These are phyloP conservation scores for Chlamydomonas asymmetrica DNA, from an alignment of 139 green algal genomes.

Conservation along the genomic window DNA sequence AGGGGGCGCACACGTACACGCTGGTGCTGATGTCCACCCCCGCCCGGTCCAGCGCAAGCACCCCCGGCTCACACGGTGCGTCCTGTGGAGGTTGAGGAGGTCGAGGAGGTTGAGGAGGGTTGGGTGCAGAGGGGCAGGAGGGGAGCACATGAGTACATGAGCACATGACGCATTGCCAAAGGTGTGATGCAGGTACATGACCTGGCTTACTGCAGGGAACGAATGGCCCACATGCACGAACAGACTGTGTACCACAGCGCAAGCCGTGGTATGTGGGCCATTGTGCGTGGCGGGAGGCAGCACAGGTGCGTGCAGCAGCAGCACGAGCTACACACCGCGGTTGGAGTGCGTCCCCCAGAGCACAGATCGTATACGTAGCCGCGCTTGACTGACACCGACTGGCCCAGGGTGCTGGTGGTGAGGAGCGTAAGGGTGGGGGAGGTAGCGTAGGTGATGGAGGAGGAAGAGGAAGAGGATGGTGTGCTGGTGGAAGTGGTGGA, in stretches of 20 bases:
- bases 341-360: too few species aligned
- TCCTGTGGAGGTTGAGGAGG: too few species aligned
- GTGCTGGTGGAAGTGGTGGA: not conserved
- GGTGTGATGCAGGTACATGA: too few species aligned
- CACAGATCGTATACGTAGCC: too few species aligned
- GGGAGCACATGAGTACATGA: too few species aligned
- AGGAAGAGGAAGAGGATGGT: not conserved
- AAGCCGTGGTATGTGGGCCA: not conserved
- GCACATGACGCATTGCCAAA: too few species aligned
- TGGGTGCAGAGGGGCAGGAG: too few species aligned
- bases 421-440: not conserved
- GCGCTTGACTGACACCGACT: not conserved
- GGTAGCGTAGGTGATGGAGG: not conserved
- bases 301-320: not conserved
- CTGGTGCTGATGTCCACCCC: conserved; percentile 5
- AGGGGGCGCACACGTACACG: conserved; percentile 20
- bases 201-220: too few species aligned
- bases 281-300: conserved; percentile 1
- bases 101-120: too few species aligned
- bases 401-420: not conserved
- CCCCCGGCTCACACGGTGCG: conserved; percentile 9
- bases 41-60: not conserved
- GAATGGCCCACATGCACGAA: not conserved
- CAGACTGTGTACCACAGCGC: too few species aligned
- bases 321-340: too few species aligned